phyloP scores from a whole-genome alignment of 768 basidiomycete species.

The Lactifluus subvellereus region DNA sequence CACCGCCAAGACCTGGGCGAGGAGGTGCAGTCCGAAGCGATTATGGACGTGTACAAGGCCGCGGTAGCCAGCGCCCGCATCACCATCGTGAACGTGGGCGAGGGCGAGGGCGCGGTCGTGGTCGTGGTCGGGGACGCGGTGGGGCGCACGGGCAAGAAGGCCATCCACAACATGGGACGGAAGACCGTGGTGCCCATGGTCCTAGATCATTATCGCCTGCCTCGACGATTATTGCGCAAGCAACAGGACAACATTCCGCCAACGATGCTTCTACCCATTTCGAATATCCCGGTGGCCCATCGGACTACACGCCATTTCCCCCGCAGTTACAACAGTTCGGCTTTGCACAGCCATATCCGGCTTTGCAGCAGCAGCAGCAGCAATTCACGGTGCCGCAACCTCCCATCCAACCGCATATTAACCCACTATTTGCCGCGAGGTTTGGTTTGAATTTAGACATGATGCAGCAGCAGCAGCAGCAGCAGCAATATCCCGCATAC shows the following conservation, averaged over 20 bases:
- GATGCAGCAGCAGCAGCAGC: conserved; percentile 15
- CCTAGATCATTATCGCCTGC: conserved; percentile 38
- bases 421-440: conserved; percentile 67
- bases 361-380: conserved; percentile 4
- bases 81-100: conserved; percentile 19
- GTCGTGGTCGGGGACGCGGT: conserved; percentile 27
- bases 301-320: conserved; percentile 19
- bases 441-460: conserved; percentile 48
- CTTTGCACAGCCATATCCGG: conserved; percentile 20
- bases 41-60: conserved; percentile 29
- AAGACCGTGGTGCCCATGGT: conserved; percentile 31
- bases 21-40: conserved; percentile 29
- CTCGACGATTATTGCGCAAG: conserved; percentile 42
- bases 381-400: conserved; percentile 21
- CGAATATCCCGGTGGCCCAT: conserved; percentile 1
- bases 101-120: conserved; percentile 26
- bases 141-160: conserved; percentile 2
- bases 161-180: conserved; percentile 22
- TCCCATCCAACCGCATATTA: conserved; percentile 76
- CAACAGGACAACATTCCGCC: conserved; percentile 37
- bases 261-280: conserved; percentile 25
- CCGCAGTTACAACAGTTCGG: conserved; percentile 14
- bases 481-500: conserved; percentile 20
- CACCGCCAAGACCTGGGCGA: background rate
- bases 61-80: conserved; percentile 30